Base-by-base conservation (phyloP, 768 basidiomycete genomes). In the Aureoboletus auriporus region DNA sequence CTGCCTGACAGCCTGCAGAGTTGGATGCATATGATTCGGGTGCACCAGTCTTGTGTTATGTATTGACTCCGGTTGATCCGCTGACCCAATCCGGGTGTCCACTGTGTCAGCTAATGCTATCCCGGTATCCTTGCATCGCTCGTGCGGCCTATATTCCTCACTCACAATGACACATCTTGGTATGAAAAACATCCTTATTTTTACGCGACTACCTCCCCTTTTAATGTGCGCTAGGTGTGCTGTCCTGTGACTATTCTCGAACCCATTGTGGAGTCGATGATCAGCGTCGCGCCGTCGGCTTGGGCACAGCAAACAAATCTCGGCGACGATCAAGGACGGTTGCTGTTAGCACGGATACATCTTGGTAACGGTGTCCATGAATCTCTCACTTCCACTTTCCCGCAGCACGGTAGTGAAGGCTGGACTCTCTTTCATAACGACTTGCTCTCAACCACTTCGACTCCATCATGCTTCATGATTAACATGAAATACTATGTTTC, bases 261-360 rank as follows among this genome's bases (percentile, higher is more conserved):
- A 23, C 20, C 40, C 43, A 28, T 38, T n/a, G 46, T 42, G 42
- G 43, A 50, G 38, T 52, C 33, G 46, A 57, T 42, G 63, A 65
- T 65, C 63, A 56, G 45, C 65, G 53, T 65, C 63, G 56, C 63
- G 55, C 44, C 65, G 53, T 65, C 63, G 56, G 53, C 44, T 54
- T 42, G 46, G 59, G 59, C 66, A 69, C 66, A 67, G 67, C 63
- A 67, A 53, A 46, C 46, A 41, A 47, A 26, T 38, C 56, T 38
- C 62, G 54, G 58, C 58, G 67, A 69, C 63, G 59, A 67, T 67
- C 66, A 69, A 54, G 55, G 6, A 46, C 48, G 53, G 57, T 67
- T 58, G 65, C 63, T 53, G 56, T 50, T 43, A 35, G 51, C 59
- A 49, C 53, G 60, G 58, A 54, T 49, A 48, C 51, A 51, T 53